Conservation (phyloP, 768 basidiomycete genomes). For the Termitomyces sp. region DNA sequence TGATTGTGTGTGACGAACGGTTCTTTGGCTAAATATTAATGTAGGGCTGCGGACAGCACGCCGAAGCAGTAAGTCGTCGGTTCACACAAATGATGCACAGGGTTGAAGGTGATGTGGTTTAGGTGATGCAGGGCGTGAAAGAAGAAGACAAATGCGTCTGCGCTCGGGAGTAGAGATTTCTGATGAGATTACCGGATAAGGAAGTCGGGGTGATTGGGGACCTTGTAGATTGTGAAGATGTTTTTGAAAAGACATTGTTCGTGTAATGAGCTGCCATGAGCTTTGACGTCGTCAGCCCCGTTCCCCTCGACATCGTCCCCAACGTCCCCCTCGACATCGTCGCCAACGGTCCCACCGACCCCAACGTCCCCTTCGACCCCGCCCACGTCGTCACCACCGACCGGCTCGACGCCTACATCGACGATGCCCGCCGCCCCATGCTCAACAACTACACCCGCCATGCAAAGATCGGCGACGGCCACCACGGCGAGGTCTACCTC, state of each 20-base stretch:
- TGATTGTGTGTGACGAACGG: conserved; percentile 1
- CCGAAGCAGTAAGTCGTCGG: conserved; percentile 49
- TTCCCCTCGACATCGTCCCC: neutral
- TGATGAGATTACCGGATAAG: conserved; percentile 14
- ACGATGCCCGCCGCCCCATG: conserved; percentile 39
- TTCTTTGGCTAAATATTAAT: conserved; percentile 12
- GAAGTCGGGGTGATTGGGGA: conserved; percentile 25
- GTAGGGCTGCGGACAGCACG: conserved; percentile 72
- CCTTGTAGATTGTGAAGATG: neutral
- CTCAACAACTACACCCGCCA: conserved; percentile 87
- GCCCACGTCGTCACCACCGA: conserved; percentile 51
- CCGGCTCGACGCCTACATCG: conserved; percentile 37
- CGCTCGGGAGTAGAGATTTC: conserved; percentile 16
- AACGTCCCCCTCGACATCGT: too few relatives aligned
- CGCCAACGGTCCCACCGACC: neutral
- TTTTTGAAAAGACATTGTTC: neutral
- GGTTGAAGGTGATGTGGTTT: neutral
- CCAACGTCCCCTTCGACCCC: conserved; percentile 33
- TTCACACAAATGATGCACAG: too few relatives aligned
- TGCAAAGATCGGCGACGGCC: conserved; percentile 77
- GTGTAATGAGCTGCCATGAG: neutral
- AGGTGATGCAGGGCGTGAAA: conserved; percentile 47
- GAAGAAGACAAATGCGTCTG: conserved; percentile 48
- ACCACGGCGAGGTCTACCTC: conserved; percentile 87
- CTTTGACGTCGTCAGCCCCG: too few relatives aligned